A percentile compares a stretch with the other conserved stretches of the same genome.
These are phyloP conservation scores for Clarireedia homoeocarpa DNA, from an alignment of 2,329 filamentous ascomycete species.

Conservation along the genomic window DNA sequence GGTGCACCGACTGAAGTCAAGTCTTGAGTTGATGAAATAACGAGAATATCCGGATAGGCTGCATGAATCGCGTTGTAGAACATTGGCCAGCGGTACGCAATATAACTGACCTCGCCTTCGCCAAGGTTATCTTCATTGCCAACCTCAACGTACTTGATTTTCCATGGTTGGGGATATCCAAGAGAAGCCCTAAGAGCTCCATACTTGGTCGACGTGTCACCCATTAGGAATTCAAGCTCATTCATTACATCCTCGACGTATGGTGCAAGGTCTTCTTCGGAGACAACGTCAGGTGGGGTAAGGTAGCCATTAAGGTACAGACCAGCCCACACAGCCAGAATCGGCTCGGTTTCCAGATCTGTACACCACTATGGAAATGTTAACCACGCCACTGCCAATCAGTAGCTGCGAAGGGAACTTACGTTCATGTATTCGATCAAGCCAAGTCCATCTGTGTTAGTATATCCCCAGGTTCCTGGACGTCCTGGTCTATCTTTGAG, in stretches of 20 bases:
- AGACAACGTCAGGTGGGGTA: constrained; percentile 32
- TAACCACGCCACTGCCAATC: neutral
- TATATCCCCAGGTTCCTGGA: constrained; percentile 36
- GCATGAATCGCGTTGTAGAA: constrained; percentile 40
- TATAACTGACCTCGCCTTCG: constrained; percentile 31
- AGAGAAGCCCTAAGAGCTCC: constrained; percentile 40
- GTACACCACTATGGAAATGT: constrained; percentile 33
- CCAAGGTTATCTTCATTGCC: constrained; percentile 44
- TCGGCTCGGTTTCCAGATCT: constrained; percentile 38
- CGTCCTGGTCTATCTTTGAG: constrained; percentile 30
- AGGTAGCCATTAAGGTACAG: constrained; percentile 34
- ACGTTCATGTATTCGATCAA: constrained; percentile 41
- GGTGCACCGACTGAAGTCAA: constrained; percentile 7
- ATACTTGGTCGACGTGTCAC: constrained; percentile 36
- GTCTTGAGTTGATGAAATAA: constrained; percentile 32
- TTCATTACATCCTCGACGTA: constrained; percentile 42
- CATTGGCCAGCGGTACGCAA: constrained; percentile 35
- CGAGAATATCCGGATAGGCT: constrained; percentile 34
- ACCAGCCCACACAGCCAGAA: constrained; percentile 42
- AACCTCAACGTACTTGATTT: constrained; percentile 42
- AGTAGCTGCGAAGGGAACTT: neutral
- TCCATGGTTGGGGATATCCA: constrained; percentile 43
- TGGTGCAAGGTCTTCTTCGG: constrained; percentile 35
- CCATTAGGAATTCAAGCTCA: constrained; percentile 45
- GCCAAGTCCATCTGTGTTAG: constrained; percentile 41